Evolutionary conservation across 2,329 filamentous ascomycete genomes (phyloP).

Genomic region (Aspergillus clavatus): DNA sequence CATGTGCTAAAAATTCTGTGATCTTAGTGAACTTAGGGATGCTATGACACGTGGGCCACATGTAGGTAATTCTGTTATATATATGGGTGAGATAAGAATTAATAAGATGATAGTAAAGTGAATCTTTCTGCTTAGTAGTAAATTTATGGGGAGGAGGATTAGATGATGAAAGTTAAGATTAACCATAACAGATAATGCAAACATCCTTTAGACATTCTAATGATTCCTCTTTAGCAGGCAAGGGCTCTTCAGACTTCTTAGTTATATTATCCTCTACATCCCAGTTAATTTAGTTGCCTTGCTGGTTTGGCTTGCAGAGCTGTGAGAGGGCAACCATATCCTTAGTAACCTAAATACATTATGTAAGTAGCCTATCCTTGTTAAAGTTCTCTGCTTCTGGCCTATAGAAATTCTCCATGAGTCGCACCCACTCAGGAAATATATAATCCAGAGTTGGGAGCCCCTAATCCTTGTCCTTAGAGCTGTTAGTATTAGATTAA

Average conservation of each 20-base stretch:
- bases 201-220: constrained; percentile 19
- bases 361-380: constrained; percentile 22
- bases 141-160: constrained; percentile 24
- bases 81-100: constrained; percentile 17
- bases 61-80: constrained; percentile 19
- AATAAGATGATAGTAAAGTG: constrained; percentile 22
- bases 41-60: constrained; percentile 13
- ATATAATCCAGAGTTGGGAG: constrained; percentile 19
- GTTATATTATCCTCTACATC: constrained; percentile 9
- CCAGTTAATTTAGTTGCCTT: constrained; percentile 23
- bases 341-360: constrained; percentile 25
- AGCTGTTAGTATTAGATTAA: constrained; percentile 66
- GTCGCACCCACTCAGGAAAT: constrained; percentile 20
- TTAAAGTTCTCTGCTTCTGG: constrained; percentile 21
- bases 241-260: constrained; percentile 15
- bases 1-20: constrained; percentile 19
- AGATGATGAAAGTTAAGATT: constrained; percentile 18
- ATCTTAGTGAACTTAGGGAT: constrained; percentile 17
- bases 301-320: constrained; percentile 22
- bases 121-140: constrained; percentile 18
- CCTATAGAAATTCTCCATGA: constrained; percentile 25
- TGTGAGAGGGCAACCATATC: constrained; percentile 22
- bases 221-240: constrained; percentile 10
- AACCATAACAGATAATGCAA: constrained; percentile 24
- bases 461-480: constrained; percentile 74